A percentile compares a stretch with the other conserved stretches of the same genome.
phyloP scores from a whole-genome alignment of 2,329 filamentous ascomycete genomes.

The Claviceps paspali region DNA sequence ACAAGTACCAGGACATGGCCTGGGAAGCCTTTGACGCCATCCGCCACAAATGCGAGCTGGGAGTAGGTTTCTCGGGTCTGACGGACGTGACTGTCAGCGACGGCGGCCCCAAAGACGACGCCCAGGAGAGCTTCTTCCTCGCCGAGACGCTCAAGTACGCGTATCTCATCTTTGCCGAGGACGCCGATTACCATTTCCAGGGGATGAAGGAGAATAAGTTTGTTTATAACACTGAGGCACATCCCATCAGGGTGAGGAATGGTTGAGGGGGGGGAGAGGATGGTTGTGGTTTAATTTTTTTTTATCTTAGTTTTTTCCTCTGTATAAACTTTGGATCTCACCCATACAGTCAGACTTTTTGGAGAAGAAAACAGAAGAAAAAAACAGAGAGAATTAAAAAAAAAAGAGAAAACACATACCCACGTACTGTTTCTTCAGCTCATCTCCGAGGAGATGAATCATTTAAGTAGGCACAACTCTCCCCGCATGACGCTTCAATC shows the following conservation, averaged over 20 bases:
- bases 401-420: no score
- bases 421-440: no score
- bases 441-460: no score
- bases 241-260: slow-evolving; percentile 22
- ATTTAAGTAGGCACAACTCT: no score
- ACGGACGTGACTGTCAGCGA: slow-evolving; percentile 45
- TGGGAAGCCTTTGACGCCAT: slow-evolving; percentile 65
- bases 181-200: slow-evolving; percentile 39
- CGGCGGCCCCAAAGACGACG: slow-evolving; percentile 49
- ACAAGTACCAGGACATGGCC: slow-evolving; percentile 68
- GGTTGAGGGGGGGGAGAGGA: background rate
- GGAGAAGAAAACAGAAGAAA: no score
- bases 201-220: slow-evolving; percentile 28
- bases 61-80: slow-evolving; percentile 52
- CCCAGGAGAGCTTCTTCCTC: slow-evolving; percentile 78
- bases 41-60: slow-evolving; percentile 44
- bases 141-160: slow-evolving; percentile 78
- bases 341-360: no score
- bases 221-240: slow-evolving; percentile 36
- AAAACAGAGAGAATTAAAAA: no score
- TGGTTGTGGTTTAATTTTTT: background rate
- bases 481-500: background rate
- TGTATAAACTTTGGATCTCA: no score
- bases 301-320: background rate
- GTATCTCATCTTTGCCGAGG: slow-evolving; percentile 54